phyloP scores from a whole-genome alignment of 2,329 filamentous ascomycete species.

The Domatiomyces catenatus region DNA sequence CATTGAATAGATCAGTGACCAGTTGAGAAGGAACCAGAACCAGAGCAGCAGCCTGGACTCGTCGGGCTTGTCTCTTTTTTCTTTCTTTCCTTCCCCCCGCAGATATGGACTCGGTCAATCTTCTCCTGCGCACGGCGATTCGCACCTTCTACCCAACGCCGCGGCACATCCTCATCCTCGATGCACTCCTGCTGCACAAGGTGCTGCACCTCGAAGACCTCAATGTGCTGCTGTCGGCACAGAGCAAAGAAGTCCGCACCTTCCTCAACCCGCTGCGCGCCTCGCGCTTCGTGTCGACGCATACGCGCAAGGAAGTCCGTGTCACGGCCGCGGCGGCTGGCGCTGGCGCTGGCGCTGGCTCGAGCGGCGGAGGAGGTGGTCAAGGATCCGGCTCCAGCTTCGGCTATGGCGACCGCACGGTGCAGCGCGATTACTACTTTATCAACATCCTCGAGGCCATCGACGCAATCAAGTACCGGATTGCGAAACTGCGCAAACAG shows the following conservation, averaged over 20 bases:
- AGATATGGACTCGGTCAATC: slow-evolving; percentile 52
- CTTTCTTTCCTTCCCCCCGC: neutral
- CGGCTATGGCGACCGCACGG: slow-evolving; percentile 44
- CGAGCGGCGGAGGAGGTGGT: no score
- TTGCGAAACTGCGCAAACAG: slow-evolving; percentile 73
- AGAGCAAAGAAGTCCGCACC: slow-evolving; percentile 82
- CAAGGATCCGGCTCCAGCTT: slow-evolving; percentile 36
- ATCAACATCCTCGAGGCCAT: slow-evolving; percentile 90
- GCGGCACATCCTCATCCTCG: slow-evolving; percentile 50
- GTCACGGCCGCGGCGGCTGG: slow-evolving; percentile 27
- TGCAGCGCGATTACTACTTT: slow-evolving; percentile 87
- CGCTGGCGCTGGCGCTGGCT: no score
- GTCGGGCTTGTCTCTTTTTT: neutral
- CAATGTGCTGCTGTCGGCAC: slow-evolving; percentile 71
- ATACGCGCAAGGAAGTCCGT: slow-evolving; percentile 59
- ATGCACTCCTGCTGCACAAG: slow-evolving; percentile 62
- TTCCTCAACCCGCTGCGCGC: slow-evolving; percentile 72
- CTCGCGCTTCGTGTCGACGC: slow-evolving; percentile 61
- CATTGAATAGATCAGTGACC: no score
- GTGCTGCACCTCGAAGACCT: slow-evolving; percentile 77
- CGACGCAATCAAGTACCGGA: slow-evolving; percentile 89
- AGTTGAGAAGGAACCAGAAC: neutral
- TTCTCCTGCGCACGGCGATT: slow-evolving; percentile 70
- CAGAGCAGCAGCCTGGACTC: neutral
- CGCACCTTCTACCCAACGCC: slow-evolving; percentile 69